These are phyloP conservation scores for Pyrus betulifolia DNA, from an alignment of 306 rosid species.

Conservation along the genomic window DNA sequence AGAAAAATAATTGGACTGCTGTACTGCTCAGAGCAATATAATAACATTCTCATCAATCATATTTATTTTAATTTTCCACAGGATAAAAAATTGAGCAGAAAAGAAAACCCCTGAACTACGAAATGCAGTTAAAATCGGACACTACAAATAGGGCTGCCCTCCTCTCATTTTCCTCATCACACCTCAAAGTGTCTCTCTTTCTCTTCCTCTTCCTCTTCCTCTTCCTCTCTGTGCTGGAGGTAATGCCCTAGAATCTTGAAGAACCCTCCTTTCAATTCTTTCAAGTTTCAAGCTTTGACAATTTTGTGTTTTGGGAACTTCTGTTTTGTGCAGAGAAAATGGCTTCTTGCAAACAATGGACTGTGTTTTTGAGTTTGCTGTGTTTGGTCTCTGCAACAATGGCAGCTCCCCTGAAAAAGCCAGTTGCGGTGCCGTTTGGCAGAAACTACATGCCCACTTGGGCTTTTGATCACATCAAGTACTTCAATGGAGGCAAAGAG, in stretches of 20 bases:
- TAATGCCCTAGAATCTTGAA: background rate
- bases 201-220: background rate
- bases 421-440: conserved; percentile 50
- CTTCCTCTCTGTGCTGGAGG: background rate
- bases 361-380: conserved; percentile 15
- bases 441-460: conserved; percentile 70
- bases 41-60: background rate
- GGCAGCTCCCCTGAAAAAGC: conserved; percentile 29
- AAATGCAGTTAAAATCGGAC: background rate
- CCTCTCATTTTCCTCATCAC: background rate
- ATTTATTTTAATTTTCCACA: background rate
- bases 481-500: conserved; percentile 57
- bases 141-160: background rate
- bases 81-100: background rate
- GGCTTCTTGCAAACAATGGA: conserved; percentile 22
- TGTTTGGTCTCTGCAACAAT: conserved; percentile 19
- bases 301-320: background rate
- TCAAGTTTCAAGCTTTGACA: background rate
- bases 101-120: background rate
- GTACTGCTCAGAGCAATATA: background rate
- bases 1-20: background rate
- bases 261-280: background rate
- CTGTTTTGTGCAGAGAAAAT: conserved; percentile 4
- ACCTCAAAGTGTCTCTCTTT: background rate
- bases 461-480: conserved; percentile 86